Base-by-base conservation (phyloP, 2,329 filamentous ascomycete genomes). In the Fusarium nanum region DNA sequence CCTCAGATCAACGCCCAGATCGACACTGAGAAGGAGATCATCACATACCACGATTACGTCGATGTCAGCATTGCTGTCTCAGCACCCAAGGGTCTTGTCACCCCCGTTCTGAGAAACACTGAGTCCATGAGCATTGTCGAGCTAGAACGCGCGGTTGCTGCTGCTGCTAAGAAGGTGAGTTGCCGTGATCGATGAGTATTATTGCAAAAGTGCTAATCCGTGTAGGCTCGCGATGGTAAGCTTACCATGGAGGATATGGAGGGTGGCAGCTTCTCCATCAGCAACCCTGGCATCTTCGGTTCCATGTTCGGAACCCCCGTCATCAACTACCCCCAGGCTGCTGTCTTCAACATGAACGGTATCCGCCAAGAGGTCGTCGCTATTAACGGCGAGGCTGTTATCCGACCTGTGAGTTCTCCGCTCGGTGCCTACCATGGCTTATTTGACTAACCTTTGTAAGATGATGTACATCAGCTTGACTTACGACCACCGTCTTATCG, bases 211-310 rank as follows among this genome's bases (percentile, higher is more conserved):
- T 30, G 16, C 55, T 67, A 18, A 64, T 6, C 3, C 3, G 11
- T 20, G 1, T 2, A 90, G 76, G 91, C 91, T 67, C 85, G 89
- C 44, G 91, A 93, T 70, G 90, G 90, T 77, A 93, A 92, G 83
- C 86, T 93, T 59, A 92, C 92, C 84, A 90, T 91, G 44, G 90
- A 92, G 75, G 90, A 93, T 78, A 92, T 92, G 83, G 89, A 92
- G 81, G 91, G 91, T 37, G 91, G 91, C 73, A 92, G 90, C 75
- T 92, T 92, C 82, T 92, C 91, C 75, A 93, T 93, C 81, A 91
- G 89, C 80, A 93, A 93, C 84, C 92, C 92, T 86, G 91, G 91
- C 73, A 92, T 93, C 89, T 93, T 93, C 79, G 76, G 76, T 18
- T 78, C 77, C 25, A 74, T 78, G 69, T 78, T 78, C n/a, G 77